A percentile compares a stretch with the other conserved stretches of the same genome.
Evolutionary conservation across 2,329 filamentous ascomycete genomes (phyloP).

Genomic region (Aspergillus nomiae): DNA sequence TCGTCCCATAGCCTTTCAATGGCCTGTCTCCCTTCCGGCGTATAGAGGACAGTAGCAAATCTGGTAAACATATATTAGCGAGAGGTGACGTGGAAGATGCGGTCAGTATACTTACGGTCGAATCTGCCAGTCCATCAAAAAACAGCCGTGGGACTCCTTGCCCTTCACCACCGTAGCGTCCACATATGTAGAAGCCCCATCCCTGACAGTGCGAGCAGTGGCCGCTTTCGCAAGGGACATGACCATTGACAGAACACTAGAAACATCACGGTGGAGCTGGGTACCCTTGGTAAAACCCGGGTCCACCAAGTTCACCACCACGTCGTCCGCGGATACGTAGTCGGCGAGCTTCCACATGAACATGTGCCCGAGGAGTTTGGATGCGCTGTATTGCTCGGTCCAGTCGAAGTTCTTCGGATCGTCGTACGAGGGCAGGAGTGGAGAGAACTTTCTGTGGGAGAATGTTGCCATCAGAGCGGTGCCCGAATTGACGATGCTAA

Average conservation of each 20-base stretch:
- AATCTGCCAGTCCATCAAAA: slow-evolving; percentile 34
- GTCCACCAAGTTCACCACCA: slow-evolving; percentile 50
- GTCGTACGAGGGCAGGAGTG: slow-evolving; percentile 1
- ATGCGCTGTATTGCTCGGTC: neutral
- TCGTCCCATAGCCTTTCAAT: slow-evolving; percentile 42
- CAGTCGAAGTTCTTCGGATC: neutral
- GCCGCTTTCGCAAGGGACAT: slow-evolving; percentile 14
- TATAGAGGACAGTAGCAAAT: slow-evolving; percentile 29
- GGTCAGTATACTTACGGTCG: neutral
- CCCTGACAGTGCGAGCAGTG: slow-evolving; percentile 23
- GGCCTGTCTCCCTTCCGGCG: slow-evolving; percentile 35
- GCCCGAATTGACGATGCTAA: neutral
- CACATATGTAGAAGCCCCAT: slow-evolving; percentile 51
- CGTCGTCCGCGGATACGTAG: slow-evolving; percentile 23
- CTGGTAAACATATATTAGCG: neutral
- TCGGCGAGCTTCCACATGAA: slow-evolving; percentile 16
- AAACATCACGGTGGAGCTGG: slow-evolving; percentile 37
- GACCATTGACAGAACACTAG: neutral
- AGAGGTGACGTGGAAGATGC: neutral
- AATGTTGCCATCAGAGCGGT: neutral
- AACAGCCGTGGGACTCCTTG: slow-evolving; percentile 54
- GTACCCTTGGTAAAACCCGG: slow-evolving; percentile 51
- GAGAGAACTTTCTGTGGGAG: neutral
- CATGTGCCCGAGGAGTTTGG: slow-evolving; percentile 6
- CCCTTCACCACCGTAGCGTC: slow-evolving; percentile 52